Evolutionary conservation across 768 basidiomycete genomes (phyloP).

Genomic region (Lepiota brunneoincarnata): DNA sequence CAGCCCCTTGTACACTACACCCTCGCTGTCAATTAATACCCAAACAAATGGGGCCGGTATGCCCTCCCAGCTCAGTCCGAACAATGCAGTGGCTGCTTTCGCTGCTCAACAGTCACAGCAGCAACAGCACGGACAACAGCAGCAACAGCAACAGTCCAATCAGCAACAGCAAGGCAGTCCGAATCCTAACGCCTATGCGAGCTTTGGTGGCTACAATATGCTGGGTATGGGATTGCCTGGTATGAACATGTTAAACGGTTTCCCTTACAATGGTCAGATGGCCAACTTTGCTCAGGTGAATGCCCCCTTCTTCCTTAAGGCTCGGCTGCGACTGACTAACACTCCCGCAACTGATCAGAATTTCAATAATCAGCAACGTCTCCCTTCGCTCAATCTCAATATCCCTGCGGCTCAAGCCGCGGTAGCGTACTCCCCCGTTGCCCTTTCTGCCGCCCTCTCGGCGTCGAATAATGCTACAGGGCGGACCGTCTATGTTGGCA

Average conservation of each 20-base stretch:
- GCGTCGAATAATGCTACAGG: constrained; percentile 69
- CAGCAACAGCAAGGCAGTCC: constrained; percentile 37
- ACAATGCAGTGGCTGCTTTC: constrained; percentile 52
- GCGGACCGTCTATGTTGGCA: constrained; percentile 96
- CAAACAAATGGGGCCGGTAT: constrained; percentile 50
- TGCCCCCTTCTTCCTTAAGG: constrained; percentile 8
- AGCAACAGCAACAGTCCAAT: constrained; percentile 35
- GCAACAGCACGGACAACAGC: constrained; percentile 42
- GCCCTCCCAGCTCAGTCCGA: constrained; percentile 65
- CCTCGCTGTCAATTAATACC: constrained; percentile 68
- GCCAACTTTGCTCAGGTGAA: constrained; percentile 65
- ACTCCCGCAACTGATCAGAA: constrained; percentile 15
- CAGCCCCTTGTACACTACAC: constrained; percentile 71
- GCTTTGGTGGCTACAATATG: constrained; percentile 73
- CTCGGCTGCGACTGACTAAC: constrained; percentile 13
- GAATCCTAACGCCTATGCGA: constrained; percentile 52
- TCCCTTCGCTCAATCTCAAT: constrained; percentile 62
- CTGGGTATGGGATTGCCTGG: constrained; percentile 77
- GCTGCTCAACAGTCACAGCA: constrained; percentile 39
- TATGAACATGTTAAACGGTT: constrained; percentile 69
- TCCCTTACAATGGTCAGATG: constrained; percentile 72
- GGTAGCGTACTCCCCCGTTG: constrained; percentile 73
- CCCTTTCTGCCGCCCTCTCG: constrained; percentile 67
- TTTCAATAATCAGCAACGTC: constrained; percentile 50
- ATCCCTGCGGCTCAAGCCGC: constrained; percentile 66